Percentiles rank a stretch among this genome's conserved stretches.
phyloP scores from a whole-genome alignment of 768 basidiomycete genomes.

The Clavulina sp. region DNA sequence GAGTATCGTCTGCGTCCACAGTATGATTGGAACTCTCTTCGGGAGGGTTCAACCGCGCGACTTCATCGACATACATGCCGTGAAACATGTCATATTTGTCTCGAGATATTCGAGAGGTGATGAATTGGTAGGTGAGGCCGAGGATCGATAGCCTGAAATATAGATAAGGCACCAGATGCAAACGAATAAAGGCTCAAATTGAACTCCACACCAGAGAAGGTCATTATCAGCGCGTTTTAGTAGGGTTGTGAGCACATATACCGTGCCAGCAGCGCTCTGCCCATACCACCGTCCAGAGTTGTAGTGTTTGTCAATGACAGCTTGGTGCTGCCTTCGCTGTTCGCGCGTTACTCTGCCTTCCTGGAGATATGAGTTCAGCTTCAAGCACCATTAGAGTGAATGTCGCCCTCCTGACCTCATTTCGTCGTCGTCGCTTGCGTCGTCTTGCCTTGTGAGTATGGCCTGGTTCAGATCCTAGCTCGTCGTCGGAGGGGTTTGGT shows the following conservation, averaged over 20 bases:
- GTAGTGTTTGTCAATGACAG: slow-evolving; percentile 66
- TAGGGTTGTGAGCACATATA: slow-evolving; percentile 81
- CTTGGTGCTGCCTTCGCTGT: slow-evolving; percentile 44
- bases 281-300: slow-evolving; percentile 70
- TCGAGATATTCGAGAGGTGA: slow-evolving; percentile 71
- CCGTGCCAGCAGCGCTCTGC: slow-evolving; percentile 73
- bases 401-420: slow-evolving; percentile 2
- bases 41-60: slow-evolving; percentile 70
- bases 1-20: slow-evolving; percentile 59
- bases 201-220: slow-evolving; percentile 52
- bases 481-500: not conserved
- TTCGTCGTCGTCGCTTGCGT: slow-evolving; percentile 4
- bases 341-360: slow-evolving; percentile 48
- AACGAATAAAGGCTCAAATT: not conserved
- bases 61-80: slow-evolving; percentile 72
- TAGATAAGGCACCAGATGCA: slow-evolving; percentile 1
- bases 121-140: slow-evolving; percentile 86
- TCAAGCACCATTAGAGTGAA: not conserved
- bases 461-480: no score
- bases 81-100: slow-evolving; percentile 71
- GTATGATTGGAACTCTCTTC: slow-evolving; percentile 18
- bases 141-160: slow-evolving; percentile 69
- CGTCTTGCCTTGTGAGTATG: not conserved
- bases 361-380: slow-evolving; percentile 10
- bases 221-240: slow-evolving; percentile 88